Conservation (phyloP, 164 flowering plant species). For the Malania oleifera region DNA sequence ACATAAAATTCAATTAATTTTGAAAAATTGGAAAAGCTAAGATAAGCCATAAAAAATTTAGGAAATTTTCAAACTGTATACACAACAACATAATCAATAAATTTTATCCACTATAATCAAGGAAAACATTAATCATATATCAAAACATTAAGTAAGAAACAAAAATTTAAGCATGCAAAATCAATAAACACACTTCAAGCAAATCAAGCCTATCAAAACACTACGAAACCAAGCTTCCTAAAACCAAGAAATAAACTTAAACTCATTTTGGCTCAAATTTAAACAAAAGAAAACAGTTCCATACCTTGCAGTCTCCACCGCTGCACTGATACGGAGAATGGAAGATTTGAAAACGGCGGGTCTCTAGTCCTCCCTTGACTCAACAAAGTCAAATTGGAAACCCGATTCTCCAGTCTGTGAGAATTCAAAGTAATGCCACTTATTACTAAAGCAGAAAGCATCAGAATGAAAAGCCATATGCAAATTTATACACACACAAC, state of each 20-base stretch:
- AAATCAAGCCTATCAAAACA: not conserved
- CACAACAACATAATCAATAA: too few species aligned
- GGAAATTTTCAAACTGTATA: too few species aligned
- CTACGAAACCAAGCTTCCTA: not conserved
- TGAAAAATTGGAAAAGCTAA: too few species aligned
- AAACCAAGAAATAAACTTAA: not conserved
- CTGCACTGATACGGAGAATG: conserved; percentile 3
- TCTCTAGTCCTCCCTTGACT: conserved; percentile 11
- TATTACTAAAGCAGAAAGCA: conserved; percentile 24
- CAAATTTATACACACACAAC: not conserved
- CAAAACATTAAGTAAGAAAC: not conserved
- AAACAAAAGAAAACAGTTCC: not conserved
- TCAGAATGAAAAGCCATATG: conserved; percentile 31
- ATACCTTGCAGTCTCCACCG: conserved; percentile 24
- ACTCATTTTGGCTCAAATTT: not conserved
- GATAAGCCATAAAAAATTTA: too few species aligned
- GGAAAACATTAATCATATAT: not conserved
- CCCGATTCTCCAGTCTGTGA: conserved; percentile 5
- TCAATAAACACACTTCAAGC: too few species aligned
- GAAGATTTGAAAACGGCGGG: conserved; percentile 16
- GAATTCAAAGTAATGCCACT: conserved; percentile 9
- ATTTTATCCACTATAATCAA: too few species aligned
- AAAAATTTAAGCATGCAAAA: too few species aligned
- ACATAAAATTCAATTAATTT: too few species aligned
- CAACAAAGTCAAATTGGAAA: not conserved